These are phyloP conservation scores for Primulina eburnea DNA, from an alignment of 257 asterid genomes.

Conservation along the genomic window DNA sequence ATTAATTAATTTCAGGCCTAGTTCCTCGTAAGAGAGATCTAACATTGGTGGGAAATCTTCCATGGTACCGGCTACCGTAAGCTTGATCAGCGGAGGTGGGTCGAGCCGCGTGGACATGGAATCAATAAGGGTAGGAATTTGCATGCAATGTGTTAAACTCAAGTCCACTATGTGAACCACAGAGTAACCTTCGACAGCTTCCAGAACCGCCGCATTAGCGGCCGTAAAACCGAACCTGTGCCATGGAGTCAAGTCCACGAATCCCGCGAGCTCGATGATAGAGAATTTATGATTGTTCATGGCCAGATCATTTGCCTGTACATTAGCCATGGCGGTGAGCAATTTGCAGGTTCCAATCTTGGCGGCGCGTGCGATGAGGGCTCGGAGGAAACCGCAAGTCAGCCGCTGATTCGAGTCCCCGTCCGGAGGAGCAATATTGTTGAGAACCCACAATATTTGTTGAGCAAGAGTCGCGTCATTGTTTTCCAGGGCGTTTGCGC, in stretches of 20 bases:
- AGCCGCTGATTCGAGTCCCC: conserved; percentile 95
- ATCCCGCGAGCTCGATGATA: conserved; percentile 72
- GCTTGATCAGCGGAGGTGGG: conserved; percentile 61
- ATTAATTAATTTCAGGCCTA: conserved; percentile 62
- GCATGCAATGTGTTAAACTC: conserved; percentile 92
- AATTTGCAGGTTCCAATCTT: conserved; percentile 58
- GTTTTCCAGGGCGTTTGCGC: conserved; percentile 81
- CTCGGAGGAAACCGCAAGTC: conserved; percentile 82
- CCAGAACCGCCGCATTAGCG: conserved; percentile 74
- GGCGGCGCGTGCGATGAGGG: conserved; percentile 79
- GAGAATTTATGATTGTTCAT: conserved; percentile 60
- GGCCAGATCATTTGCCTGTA: conserved; percentile 32
- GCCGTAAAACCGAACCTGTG: conserved; percentile 92
- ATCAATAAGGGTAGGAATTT: conserved; percentile 86
- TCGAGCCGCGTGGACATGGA: conserved; percentile 54
- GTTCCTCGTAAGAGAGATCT: conserved; percentile 73
- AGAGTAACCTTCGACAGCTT: conserved; percentile 62
- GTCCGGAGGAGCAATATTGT: conserved; percentile 91
- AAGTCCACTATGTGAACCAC: conserved; percentile 75
- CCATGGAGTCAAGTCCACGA: conserved; percentile 97
- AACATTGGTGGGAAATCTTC: conserved; percentile 79
- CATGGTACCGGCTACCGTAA: conserved; percentile 62
- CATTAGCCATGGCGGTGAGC: conserved; percentile 51
- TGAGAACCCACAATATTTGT: conserved; percentile 92
- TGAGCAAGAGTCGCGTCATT: conserved; percentile 90